Base-by-base conservation (phyloP, 495 filamentous ascomycete genomes). In the Viridothelium virens region DNA sequence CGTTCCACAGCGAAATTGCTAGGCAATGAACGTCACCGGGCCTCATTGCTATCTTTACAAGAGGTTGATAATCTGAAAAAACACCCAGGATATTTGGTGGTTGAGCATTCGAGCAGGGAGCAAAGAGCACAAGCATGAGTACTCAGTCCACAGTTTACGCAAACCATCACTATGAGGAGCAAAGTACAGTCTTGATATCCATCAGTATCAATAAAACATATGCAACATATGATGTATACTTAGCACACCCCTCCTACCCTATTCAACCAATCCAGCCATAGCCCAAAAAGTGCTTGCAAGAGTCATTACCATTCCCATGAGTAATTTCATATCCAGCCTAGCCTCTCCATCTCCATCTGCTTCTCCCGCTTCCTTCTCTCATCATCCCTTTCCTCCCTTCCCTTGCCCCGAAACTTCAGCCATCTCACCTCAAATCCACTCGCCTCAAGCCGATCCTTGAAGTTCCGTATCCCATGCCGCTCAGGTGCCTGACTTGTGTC, bases 391-490 rank as follows among this genome's bases (percentile, higher is more conserved):
- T 59, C 53, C 9, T 59, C 53, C 31, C 18, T 59, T 7, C 53
- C 53, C 14, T 59, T 59, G 3, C 53, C 53, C 7, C 53, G 53
- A 36, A 59, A 59, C 14, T 36, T 59, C 6, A 59, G 53, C 53
- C 53, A 59, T 31, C 31, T 11, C 31, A 59, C 53, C 14, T 59
- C 53, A 36, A 59, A 59, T 14, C 53, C 53, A 31, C 53, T 59
- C 2, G 53, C 53, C 31, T 59, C 53, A 33, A 59, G 53, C 31
- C 31, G 33, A 36, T 59, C 53, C 53, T 59, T 59, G 53, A 59
- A 59, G 31, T 59, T 59, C 31, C 18, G 11, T 6, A 59, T 36
- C 31, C 53, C 53, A 36, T 59, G 53, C 14, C 31, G 18, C 18
- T 5, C 53, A 59, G 53, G 53, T 34, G 53, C 36, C 3, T 59